A percentile compares a stretch with the other conserved stretches of the same genome.
Conservation (phyloP, 225 moss, liverwort and hornwort genomes). For the Takakia lepidozioides region DNA sequence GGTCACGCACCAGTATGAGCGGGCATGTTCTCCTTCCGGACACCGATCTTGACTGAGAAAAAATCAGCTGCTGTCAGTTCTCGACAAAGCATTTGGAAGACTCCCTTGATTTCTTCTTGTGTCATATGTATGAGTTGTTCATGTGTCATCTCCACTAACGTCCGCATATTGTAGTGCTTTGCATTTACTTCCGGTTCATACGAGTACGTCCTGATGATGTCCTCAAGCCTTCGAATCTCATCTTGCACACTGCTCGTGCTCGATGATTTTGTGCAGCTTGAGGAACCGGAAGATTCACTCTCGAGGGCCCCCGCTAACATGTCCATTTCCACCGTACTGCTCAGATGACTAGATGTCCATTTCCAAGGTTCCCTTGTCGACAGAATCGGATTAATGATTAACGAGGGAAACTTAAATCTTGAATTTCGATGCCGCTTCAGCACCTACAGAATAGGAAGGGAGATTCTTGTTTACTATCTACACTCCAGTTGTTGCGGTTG, state of each 20-base stretch:
- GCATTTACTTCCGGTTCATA: slow-evolving; percentile 4
- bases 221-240: slow-evolving; percentile 16
- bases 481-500: no score
- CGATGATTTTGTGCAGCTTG: slow-evolving; percentile 13
- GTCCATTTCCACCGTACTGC: slow-evolving; percentile 1
- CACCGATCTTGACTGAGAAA: slow-evolving; percentile 35
- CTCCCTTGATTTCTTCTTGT: slow-evolving; percentile 30
- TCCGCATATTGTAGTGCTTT: slow-evolving; percentile 24
- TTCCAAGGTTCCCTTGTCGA: no score
- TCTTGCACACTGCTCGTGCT: slow-evolving; percentile 15
- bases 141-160: slow-evolving; percentile 30
- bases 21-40: slow-evolving; percentile 7
- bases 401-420: no score
- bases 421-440: no score
- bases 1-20: slow-evolving; percentile 6
- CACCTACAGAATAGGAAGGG: no score
- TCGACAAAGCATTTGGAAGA: slow-evolving; percentile 33
- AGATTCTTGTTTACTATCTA: no score
- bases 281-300: slow-evolving; percentile 21
- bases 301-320: slow-evolving; percentile 15
- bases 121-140: slow-evolving; percentile 38
- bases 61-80: slow-evolving; percentile 35
- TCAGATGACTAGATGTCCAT: no score
- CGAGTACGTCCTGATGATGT: slow-evolving; percentile 14
- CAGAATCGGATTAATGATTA: no score